Evolutionary conservation across 139 green algal species (phyloP).

Genomic region (Chlamydomonas applanata): DNA sequence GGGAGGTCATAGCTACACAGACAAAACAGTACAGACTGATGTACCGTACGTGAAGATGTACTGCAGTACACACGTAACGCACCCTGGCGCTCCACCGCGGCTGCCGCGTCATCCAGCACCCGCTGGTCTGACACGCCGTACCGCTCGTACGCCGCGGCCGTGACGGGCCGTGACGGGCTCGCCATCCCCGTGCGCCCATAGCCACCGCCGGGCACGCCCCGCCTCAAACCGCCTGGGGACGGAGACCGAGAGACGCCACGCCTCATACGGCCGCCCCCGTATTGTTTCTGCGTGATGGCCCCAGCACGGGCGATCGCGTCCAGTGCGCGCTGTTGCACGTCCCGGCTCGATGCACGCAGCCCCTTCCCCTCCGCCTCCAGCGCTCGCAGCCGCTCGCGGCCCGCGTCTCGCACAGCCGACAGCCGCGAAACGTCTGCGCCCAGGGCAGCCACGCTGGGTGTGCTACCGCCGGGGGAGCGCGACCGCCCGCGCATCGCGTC

Average conservation of each 20-base stretch:
- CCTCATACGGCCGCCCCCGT: not conserved
- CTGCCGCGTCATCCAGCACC: not conserved
- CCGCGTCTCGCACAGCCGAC: conserved; percentile 17
- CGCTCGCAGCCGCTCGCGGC: conserved; percentile 16
- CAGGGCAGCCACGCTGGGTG: conserved; percentile 15
- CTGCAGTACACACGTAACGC: not conserved
- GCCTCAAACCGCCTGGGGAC: conserved; percentile 9
- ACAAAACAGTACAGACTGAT: no score
- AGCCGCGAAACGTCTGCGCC: conserved; percentile 20
- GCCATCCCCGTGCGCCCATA: not conserved
- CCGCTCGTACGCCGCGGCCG: not conserved
- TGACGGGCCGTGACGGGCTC: not conserved
- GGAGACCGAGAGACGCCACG: conserved; percentile 6
- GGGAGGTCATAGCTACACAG: no score
- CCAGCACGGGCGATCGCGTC: conserved; percentile 26
- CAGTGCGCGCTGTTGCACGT: conserved; percentile 24
- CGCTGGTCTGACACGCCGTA: not conserved
- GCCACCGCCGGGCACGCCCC: not conserved
- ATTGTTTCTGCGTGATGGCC: conserved; percentile 8
- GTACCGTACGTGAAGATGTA: no score
- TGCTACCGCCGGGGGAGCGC: not conserved
- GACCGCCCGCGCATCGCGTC: no score
- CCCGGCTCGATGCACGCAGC: conserved; percentile 1
- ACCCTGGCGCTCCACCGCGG: not conserved
- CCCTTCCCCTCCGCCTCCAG: conserved; percentile 18